These are phyloP conservation scores for Jackrogersella multiformis DNA, from an alignment of 495 filamentous ascomycete genomes.

Conservation along the genomic window DNA sequence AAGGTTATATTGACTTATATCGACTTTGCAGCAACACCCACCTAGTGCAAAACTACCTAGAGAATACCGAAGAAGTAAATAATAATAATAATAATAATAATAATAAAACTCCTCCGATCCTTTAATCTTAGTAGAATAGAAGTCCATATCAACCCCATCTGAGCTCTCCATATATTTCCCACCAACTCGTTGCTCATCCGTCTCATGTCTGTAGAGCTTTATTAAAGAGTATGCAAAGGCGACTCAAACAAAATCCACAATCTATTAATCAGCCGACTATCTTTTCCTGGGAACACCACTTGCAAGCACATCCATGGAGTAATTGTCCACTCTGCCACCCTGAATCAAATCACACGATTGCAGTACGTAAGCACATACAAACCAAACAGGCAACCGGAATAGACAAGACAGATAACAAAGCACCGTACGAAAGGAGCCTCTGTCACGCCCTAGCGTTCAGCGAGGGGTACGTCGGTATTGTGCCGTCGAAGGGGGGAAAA, in stretches of 20 bases:
- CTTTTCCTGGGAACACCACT: slow-evolving; percentile 3
- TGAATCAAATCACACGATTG: slow-evolving; percentile 17
- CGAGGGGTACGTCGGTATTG: slow-evolving; percentile 8
- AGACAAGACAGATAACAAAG: slow-evolving; percentile 9
- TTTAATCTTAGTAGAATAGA: not conserved
- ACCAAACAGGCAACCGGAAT: not conserved
- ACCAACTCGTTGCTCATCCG: not conserved
- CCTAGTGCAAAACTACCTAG: not conserved
- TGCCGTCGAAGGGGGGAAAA: slow-evolving; percentile 32
- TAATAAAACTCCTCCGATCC: not conserved
- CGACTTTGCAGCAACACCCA: not conserved
- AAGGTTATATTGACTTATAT: not conserved
- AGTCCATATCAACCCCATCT: not conserved
- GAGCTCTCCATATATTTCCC: slow-evolving; percentile 13
- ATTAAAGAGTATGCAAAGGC: slow-evolving; percentile 13
- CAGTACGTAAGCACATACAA: slow-evolving; percentile 12
- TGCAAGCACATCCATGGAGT: slow-evolving; percentile 23
- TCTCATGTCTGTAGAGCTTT: not conserved
- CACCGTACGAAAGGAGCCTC: slow-evolving; percentile 9
- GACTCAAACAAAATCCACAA: slow-evolving; percentile 25
- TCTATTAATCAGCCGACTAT: slow-evolving; percentile 27
- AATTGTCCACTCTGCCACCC: not conserved
- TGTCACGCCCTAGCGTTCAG: slow-evolving; percentile 6
- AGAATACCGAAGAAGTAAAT: no score
- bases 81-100: slow-evolving; percentile 4